Evolutionary conservation across 169 alveolate genomes (phyloP).

Genomic region (Eimeria praecox): DNA sequence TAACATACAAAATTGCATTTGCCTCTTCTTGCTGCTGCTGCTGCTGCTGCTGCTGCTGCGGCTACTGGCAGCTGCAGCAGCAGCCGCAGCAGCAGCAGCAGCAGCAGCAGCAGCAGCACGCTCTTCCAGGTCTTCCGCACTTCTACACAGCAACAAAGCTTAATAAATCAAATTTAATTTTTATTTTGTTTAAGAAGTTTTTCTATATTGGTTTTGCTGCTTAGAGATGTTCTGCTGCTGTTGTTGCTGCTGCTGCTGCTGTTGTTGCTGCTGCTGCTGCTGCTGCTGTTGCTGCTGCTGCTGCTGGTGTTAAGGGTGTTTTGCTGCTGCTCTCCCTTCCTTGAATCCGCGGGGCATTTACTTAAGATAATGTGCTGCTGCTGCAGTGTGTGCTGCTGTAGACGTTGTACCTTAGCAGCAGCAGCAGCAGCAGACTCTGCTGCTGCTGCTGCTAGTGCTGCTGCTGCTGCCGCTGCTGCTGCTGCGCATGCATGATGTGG

Average conservation of each 20-base stretch:
- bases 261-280: not conserved
- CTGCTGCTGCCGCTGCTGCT: slow-evolving; percentile 32
- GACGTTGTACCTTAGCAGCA: not conserved
- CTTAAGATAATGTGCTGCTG: not conserved
- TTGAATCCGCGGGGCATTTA: not conserved
- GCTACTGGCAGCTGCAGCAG: slow-evolving; percentile 34
- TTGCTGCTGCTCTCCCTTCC: not conserved
- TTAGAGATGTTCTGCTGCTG: not conserved
- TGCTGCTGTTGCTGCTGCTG: slow-evolving; percentile 4
- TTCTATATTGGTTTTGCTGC: too few species aligned
- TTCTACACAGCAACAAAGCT: too few species aligned
- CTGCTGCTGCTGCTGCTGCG: slow-evolving; percentile 46
- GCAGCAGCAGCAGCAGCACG: too few species aligned
- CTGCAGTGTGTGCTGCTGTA: slow-evolving; percentile 4
- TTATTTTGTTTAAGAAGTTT: too few species aligned
- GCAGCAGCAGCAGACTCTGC: not conserved
- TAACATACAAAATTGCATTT: not conserved
- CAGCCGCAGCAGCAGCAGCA: too few species aligned
- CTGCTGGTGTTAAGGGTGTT: not conserved
- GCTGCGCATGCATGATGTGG: not conserved
- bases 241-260: not conserved
- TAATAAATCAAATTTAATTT: too few species aligned
- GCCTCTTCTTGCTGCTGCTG: not conserved
- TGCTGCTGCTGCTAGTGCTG: slow-evolving; percentile 32
- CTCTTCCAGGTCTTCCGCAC: not conserved